phyloP scores from a whole-genome alignment of 1,284 basidiomycete genomes.

The Porphyrellus sp. region DNA sequence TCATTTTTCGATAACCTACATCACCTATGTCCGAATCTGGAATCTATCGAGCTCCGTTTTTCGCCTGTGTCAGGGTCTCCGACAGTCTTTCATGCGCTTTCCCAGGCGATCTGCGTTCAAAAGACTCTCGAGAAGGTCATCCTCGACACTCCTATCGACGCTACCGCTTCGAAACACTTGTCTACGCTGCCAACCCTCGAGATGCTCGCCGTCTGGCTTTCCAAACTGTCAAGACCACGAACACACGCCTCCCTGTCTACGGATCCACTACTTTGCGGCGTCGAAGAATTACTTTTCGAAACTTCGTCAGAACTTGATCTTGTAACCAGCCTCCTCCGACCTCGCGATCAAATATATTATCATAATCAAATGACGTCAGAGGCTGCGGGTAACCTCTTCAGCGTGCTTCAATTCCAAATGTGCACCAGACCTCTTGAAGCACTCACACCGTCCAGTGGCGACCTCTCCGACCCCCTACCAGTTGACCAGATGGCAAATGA shows the following conservation, averaged over 20 bases:
- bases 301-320: conserved; percentile 14
- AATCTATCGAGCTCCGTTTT: conserved; percentile 8
- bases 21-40: conserved; percentile 1
- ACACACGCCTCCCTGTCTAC: not conserved
- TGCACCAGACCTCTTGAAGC: not conserved
- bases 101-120: conserved; percentile 8
- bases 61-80: not conserved
- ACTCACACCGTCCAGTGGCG: not conserved
- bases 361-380: not conserved
- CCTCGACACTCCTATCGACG: conserved; percentile 1
- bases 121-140: not conserved
- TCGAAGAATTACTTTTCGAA: conserved; percentile 5
- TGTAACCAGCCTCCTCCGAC: conserved; percentile 9
- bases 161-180: conserved; percentile 7
- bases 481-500: conserved; percentile 9
- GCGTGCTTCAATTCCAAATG: conserved; percentile 4
- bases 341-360: conserved; percentile 6
- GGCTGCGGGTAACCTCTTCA: not conserved
- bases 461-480: not conserved
- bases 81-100: conserved; percentile 6
- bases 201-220: conserved; percentile 2
- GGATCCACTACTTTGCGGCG: not conserved
- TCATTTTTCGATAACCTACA: conserved; percentile 17
- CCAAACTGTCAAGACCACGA: not conserved
- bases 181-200: conserved; percentile 10